phyloP scores from a whole-genome alignment of 164 flowering plant genomes.

The Litsea cubeba region DNA sequence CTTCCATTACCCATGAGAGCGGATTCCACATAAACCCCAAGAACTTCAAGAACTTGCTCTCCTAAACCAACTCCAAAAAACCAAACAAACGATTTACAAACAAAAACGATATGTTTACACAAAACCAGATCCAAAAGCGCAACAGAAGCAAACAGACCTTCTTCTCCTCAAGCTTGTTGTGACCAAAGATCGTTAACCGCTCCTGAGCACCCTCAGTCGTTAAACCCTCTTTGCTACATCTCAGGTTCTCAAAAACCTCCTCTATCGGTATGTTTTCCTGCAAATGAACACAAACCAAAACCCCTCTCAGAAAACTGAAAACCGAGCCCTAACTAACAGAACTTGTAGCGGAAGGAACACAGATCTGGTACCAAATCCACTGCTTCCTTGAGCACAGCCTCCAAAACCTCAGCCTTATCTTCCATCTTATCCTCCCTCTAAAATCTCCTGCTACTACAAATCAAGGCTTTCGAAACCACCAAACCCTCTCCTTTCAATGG shows the following conservation, averaged over 20 bases:
- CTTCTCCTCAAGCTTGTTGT: conserved; percentile 78
- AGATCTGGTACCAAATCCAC: conserved; percentile 57
- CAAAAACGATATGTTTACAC: neutral
- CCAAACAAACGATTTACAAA: neutral
- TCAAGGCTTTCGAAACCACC: neutral
- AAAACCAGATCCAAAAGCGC: neutral
- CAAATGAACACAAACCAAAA: conserved; percentile 15
- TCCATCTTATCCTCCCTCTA: conserved; percentile 31
- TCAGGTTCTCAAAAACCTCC: conserved; percentile 70
- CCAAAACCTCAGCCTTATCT: conserved; percentile 36
- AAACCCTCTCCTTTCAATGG: neutral
- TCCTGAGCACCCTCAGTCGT: conserved; percentile 50
- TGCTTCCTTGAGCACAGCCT: conserved; percentile 64
- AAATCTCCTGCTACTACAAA: neutral
- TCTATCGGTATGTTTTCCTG: conserved; percentile 83
- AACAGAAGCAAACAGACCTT: conserved; percentile 28
- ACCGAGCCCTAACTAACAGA: neutral
- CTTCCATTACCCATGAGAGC: conserved; percentile 96
- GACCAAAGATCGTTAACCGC: conserved; percentile 56
- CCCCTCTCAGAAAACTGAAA: neutral
- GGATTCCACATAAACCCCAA: conserved; percentile 97
- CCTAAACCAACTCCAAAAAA: conserved; percentile 28
- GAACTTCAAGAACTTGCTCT: conserved; percentile 79
- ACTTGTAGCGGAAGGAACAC: conserved; percentile 10
- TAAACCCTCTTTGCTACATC: conserved; percentile 58